Evolutionary conservation across 176 grass and related monocot species (phyloP), one percentile per base, ranked within the genome.

Genomic region (Oryza officinalis): DNA sequence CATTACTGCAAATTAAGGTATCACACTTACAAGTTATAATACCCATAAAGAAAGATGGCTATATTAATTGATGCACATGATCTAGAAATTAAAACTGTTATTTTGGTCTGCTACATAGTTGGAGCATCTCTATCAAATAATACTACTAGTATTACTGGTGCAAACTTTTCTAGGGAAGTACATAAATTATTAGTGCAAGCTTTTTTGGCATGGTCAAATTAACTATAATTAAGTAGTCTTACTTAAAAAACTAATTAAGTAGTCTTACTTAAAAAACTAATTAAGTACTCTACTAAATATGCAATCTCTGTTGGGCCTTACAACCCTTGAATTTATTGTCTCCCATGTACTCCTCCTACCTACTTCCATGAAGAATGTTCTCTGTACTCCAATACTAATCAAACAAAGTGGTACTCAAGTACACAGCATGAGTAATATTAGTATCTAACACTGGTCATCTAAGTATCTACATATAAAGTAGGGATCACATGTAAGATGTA

Each of bases 401-500:
- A 57, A 57, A 25, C 57, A 61, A 25, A 11, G 57, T 61, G n/a
- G 8, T 25, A 61, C 57, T 25, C 57, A 61, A 61, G 57, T 61
- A 60, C 54, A 60, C 54, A 38, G 37, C 37, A 38, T 38, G 37
- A 38, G 37, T 38, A 60, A 13, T 60, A 61, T 61, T 2, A 61
- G 22, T 61, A 61, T 25, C 57, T 61, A 25, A 61, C 9, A 61
- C 22, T 25, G 8, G 8, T 9, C 22, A 23, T 61, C 57, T 61
- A 61, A 61, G 57, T 61, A 60, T 22, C 54, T 60, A 23, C 22
- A 60, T 6, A 60, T 3, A 60, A 59, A 61, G 57, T 71, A 52
- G 80, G 46, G 30, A 37, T 54, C 41, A 83, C 71, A 47, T 74
- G 38, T 47, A 74, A 83, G 60, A 47, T 74, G 38, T 47, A 74